Evolutionary conservation across 208 protist genomes (phyloP).

Genomic region (Leishmania lainsoni): DNA sequence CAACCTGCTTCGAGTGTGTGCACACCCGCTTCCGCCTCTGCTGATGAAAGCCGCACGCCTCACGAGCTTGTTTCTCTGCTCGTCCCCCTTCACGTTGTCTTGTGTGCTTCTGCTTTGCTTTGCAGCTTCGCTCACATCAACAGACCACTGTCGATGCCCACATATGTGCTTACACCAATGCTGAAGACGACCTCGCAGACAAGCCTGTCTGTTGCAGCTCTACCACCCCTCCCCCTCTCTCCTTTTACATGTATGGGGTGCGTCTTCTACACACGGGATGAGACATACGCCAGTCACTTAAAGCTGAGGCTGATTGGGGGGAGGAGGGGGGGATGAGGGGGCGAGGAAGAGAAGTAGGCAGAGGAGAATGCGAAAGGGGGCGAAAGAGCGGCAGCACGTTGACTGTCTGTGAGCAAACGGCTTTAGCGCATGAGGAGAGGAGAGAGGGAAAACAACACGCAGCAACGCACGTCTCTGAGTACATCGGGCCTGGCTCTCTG

Average conservation of each 20-base stretch:
- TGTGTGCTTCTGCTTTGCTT: too few relatives aligned
- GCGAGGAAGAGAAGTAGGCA: background rate
- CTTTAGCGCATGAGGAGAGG: too few relatives aligned
- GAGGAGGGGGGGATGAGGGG: background rate
- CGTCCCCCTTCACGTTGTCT: too few relatives aligned
- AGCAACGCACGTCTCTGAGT: background rate
- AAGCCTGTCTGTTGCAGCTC: background rate
- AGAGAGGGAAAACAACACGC: background rate
- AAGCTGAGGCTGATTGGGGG: background rate
- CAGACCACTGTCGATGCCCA: background rate
- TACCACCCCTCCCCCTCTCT: background rate
- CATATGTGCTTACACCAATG: too few relatives aligned
- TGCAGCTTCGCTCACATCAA: background rate
- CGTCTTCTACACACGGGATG: background rate
- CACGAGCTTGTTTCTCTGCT: too few relatives aligned
- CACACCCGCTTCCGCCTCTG: too few relatives aligned
- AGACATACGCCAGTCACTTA: background rate
- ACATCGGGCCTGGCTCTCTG: background rate
- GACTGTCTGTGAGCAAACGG: too few relatives aligned
- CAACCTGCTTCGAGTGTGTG: background rate
- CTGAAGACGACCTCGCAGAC: background rate
- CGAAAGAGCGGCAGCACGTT: constrained; percentile 14
- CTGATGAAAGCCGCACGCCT: too few relatives aligned
- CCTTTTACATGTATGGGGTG: background rate
- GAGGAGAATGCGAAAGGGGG: background rate